Base-by-base conservation (phyloP, 768 basidiomycete genomes). In the Termitomyces sp. region DNA sequence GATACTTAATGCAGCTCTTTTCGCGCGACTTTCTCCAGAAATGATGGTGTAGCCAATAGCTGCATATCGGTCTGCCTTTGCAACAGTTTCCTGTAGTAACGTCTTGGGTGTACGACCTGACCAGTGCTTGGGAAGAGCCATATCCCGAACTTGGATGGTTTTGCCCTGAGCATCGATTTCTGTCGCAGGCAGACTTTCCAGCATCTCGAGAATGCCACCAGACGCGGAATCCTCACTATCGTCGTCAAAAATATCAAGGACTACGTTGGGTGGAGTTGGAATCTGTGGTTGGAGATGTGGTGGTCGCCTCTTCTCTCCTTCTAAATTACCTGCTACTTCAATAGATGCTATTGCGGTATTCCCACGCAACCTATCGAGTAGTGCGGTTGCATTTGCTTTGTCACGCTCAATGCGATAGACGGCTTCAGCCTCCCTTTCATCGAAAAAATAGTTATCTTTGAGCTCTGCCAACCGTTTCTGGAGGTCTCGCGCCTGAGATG, bases 91-190 rank as follows among this genome's bases (percentile, higher is more conserved):
- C 50, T 76, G 67, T 36, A 98, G 77, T 5, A 92, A 68, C 15
- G 66, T 72, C 68, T 89, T 94, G 10, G 96, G 93, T 13, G 88
- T 86, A 38, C 83, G 85, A 33, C 90, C 88, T 35, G 90, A 85
- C 77, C 86, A 87, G 63, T 90, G 84, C 70, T 91, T 96, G 2
- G 93, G 89, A 23, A 92, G 73, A 1, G 83, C 65, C 86, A 98
- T 88, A 56, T 94, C 84, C 25, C 86, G 77, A 58, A 87, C 64
- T 25, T 60, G 68, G 44, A 88, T 71, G 5, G 77, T 78, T 9
- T 71, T 75, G 13, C 87, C 89, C 50, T 76, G 67, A 10, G 74
- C 67, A 18, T 80, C 83, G n/a, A 77, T 76, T 58, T 82, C 82
- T n/a, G 74, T 79, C 6, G 72, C 65, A 12, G 85, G 81, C 63